phyloP scores from a whole-genome alignment of 345 rosid species.

The Chamaenerion angustifolium region DNA sequence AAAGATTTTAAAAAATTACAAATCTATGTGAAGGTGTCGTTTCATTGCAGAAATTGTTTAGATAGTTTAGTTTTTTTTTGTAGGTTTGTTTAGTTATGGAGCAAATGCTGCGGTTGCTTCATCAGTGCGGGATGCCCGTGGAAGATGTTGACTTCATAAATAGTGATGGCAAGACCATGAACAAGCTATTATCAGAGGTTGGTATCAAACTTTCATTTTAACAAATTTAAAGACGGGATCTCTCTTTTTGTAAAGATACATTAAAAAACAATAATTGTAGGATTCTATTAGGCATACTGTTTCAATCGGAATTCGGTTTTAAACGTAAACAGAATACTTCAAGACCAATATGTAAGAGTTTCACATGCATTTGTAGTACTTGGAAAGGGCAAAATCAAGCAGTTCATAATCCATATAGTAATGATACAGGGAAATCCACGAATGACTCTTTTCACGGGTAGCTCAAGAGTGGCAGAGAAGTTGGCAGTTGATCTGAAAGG shows the following conservation, averaged over 20 bases:
- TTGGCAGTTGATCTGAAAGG: slow-evolving; percentile 87
- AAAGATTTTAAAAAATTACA: neutral
- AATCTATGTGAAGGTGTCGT: neutral
- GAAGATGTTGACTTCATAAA: slow-evolving; percentile 94
- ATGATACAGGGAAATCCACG: slow-evolving; percentile 64
- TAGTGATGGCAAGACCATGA: slow-evolving; percentile 91
- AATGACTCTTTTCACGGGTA: slow-evolving; percentile 96
- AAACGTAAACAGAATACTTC: no score
- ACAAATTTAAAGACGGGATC: no score
- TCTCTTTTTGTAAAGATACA: no score
- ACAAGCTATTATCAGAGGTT: slow-evolving; percentile 78
- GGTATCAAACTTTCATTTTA: slow-evolving; percentile 6
- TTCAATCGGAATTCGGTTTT: no score
- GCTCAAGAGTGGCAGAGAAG: slow-evolving; percentile 93
- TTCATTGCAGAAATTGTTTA: neutral
- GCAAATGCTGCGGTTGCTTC: slow-evolving; percentile 89
- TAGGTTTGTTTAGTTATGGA: slow-evolving; percentile 97
- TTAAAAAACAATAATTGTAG: no score
- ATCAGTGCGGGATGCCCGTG: slow-evolving; percentile 73
- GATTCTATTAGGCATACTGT: no score
- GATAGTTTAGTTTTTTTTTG: slow-evolving; percentile 2
- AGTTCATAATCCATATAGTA: neutral
- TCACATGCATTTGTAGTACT: no score
- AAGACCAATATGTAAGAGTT: no score
- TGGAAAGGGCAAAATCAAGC: neutral